Conservation (phyloP, 345 rosid genomes). For the Eucalyptus globulus region DNA sequence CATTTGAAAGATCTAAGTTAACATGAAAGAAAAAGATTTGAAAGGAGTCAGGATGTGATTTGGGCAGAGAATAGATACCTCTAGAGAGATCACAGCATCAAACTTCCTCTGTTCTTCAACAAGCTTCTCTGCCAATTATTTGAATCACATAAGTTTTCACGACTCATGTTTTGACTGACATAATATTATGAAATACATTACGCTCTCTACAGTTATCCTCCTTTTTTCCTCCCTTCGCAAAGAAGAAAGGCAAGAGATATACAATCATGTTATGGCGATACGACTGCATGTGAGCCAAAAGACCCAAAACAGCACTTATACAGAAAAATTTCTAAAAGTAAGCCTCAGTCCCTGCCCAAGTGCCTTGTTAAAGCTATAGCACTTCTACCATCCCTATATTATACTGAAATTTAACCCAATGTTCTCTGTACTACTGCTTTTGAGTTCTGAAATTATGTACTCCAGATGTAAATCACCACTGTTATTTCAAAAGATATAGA, state of each 20-base stretch:
- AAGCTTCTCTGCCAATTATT: conserved; percentile 46
- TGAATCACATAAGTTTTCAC: background rate
- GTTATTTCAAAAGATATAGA: background rate
- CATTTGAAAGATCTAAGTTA: background rate
- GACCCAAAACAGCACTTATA: background rate
- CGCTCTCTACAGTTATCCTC: background rate
- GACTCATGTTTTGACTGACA: background rate
- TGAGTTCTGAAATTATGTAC: background rate
- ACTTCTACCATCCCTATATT: background rate
- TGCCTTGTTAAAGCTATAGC: background rate
- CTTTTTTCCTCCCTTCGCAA: background rate
- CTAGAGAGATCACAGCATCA: conserved; percentile 80
- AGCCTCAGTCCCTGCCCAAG: background rate
- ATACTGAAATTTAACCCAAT: background rate
- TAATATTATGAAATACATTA: background rate
- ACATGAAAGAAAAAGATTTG: background rate
- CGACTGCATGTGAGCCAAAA: background rate
- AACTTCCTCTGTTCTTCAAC: conserved; percentile 70
- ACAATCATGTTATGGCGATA: background rate
- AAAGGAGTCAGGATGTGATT: background rate
- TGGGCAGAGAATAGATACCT: conserved; percentile 24
- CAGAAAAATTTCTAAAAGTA: background rate
- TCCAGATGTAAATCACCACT: background rate
- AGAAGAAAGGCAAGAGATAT: background rate
- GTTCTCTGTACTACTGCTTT: background rate